These are phyloP conservation scores for Leptographium wingfieldii DNA, from an alignment of 2,329 filamentous ascomycete species.

Conservation along the genomic window DNA sequence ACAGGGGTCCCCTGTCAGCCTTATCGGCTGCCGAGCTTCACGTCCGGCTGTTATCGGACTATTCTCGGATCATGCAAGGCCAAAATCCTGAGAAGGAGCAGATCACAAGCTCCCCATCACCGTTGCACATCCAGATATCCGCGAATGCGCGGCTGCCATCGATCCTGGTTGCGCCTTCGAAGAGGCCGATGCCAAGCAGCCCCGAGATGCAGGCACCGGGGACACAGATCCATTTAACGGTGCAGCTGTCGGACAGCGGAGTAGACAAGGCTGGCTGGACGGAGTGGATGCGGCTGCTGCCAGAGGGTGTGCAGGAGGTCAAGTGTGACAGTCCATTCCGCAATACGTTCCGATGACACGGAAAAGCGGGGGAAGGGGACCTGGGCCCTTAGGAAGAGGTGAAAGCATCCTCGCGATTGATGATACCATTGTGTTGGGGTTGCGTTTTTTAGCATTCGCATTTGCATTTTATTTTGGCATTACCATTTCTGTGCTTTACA, in stretches of 20 bases:
- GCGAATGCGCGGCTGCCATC: conserved; percentile 41
- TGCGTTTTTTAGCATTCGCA: not conserved
- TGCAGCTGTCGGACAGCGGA: conserved; percentile 37
- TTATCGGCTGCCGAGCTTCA: conserved; percentile 34
- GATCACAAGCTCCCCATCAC: conserved; percentile 37
- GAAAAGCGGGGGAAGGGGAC: not conserved
- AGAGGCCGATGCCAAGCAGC: conserved; percentile 21
- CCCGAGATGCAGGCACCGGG: conserved; percentile 23
- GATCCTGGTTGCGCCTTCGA: conserved; percentile 40
- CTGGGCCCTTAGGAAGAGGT: too few species aligned
- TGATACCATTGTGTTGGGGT: not conserved
- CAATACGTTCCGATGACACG: conserved; percentile 23
- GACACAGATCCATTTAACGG: conserved; percentile 35
- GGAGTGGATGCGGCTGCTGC: conserved; percentile 47
- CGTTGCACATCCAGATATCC: conserved; percentile 42
- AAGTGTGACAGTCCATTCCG: conserved; percentile 39
- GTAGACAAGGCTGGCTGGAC: conserved; percentile 41
- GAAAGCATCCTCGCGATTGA: not conserved
- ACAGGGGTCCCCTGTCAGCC: conserved; percentile 31
- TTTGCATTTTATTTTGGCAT: not conserved
- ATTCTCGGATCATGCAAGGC: conserved; percentile 39
- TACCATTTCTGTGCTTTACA: not conserved
- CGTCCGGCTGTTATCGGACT: conserved; percentile 30
- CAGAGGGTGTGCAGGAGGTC: conserved; percentile 41
- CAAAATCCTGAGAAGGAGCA: conserved; percentile 33